phyloP scores from a whole-genome alignment of 2,329 filamentous ascomycete species.

The Diaporthe longicolla region DNA sequence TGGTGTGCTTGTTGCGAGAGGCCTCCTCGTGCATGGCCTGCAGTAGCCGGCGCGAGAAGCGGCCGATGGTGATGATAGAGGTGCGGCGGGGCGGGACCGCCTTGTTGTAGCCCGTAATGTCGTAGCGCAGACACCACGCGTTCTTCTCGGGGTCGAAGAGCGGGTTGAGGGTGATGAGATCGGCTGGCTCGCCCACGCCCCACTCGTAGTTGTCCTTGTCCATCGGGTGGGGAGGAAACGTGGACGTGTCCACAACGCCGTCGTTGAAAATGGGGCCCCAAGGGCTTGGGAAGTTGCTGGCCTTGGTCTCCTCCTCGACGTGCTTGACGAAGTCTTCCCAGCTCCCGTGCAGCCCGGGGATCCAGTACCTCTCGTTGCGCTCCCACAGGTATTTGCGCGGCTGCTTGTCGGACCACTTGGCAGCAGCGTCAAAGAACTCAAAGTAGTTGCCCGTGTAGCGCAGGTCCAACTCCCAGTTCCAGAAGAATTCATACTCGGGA shows the following conservation, averaged over 20 bases:
- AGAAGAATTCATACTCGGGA: conserved; percentile 84
- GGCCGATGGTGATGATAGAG: conserved; percentile 83
- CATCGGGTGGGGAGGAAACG: conserved; percentile 67
- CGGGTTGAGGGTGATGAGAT: conserved; percentile 80
- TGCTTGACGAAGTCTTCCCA: conserved; percentile 76
- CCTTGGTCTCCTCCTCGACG: conserved; percentile 67
- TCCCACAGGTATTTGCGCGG: conserved; percentile 83
- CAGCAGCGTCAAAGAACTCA: conserved; percentile 78
- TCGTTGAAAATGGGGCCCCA: conserved; percentile 70
- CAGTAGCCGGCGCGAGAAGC: conserved; percentile 80
- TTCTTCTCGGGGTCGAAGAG: conserved; percentile 82
- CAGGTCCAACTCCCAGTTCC: conserved; percentile 91
- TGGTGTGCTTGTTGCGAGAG: conserved; percentile 77
- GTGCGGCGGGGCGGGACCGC: conserved; percentile 77
- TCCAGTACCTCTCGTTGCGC: conserved; percentile 79
- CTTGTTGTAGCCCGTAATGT: conserved; percentile 76
- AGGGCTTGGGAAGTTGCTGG: conserved; percentile 76
- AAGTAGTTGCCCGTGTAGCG: conserved; percentile 86
- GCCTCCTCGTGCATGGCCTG: conserved; percentile 85
- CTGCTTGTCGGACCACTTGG: conserved; percentile 74
- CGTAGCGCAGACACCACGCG: conserved; percentile 79
- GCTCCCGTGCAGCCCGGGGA: conserved; percentile 76
- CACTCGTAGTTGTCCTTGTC: conserved; percentile 78
- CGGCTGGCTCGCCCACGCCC: conserved; percentile 83
- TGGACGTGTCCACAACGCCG: conserved; percentile 75